Evolutionary conservation across 345 rosid genomes (phyloP).

Genomic region (Microthlaspi erraticum): DNA sequence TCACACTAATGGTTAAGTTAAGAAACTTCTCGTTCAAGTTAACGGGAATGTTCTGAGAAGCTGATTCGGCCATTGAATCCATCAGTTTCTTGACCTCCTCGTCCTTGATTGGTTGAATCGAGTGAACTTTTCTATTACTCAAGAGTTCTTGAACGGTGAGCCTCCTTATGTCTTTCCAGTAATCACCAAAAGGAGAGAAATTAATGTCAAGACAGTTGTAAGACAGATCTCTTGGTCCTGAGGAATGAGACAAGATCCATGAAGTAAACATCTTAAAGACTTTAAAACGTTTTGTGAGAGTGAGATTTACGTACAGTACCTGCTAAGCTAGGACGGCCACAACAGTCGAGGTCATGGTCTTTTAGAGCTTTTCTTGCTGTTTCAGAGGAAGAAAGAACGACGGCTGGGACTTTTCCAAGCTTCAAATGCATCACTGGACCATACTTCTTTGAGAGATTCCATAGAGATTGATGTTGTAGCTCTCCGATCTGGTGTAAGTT

Average conservation of each 20-base stretch:
- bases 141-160: slow-evolving; percentile 1
- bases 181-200: slow-evolving; percentile 7
- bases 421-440: slow-evolving; percentile 8
- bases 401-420: slow-evolving; percentile 10
- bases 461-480: slow-evolving; percentile 9
- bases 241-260: slow-evolving; percentile 1
- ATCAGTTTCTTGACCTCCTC: slow-evolving; percentile 12
- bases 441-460: slow-evolving; percentile 7
- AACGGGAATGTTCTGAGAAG: not conserved
- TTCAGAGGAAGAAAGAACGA: slow-evolving; percentile 4
- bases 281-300: not conserved
- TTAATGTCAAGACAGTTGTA: not conserved
- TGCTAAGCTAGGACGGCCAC: slow-evolving; percentile 12
- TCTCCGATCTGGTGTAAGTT: slow-evolving; percentile 6
- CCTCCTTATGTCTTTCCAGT: slow-evolving; percentile 9
- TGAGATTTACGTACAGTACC: not conserved
- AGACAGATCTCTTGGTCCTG: slow-evolving; percentile 5
- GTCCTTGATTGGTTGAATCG: slow-evolving; percentile 7
- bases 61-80: not conserved
- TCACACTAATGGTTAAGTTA: not conserved
- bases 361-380: slow-evolving; percentile 1
- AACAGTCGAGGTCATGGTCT: slow-evolving; percentile 4
- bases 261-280: not conserved
- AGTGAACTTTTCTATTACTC: not conserved
- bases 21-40: slow-evolving; percentile 5